Conservation (phyloP, 1,284 basidiomycete species). For the Rhodotorula sp. region DNA sequence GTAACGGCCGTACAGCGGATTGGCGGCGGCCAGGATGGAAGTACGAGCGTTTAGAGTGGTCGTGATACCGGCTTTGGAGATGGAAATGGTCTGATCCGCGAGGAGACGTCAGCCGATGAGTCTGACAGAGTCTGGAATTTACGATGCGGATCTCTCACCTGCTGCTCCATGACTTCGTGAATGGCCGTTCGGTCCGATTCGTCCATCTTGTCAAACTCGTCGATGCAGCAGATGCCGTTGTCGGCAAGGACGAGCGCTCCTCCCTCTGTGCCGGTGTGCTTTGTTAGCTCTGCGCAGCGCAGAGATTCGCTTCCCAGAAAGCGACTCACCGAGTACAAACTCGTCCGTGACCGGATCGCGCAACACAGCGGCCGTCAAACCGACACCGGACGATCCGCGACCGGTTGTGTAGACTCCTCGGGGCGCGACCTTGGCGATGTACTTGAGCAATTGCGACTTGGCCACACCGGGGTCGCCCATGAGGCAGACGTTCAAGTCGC, state of each 20-base stretch:
- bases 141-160: neutral
- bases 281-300: neutral
- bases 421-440: conserved; percentile 97
- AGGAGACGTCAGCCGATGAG: neutral
- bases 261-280: conserved; percentile 66
- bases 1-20: conserved; percentile 96
- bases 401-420: conserved; percentile 98
- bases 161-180: conserved; percentile 86
- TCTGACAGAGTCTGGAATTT: neutral
- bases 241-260: conserved; percentile 97
- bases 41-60: conserved; percentile 98
- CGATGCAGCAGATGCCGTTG: conserved; percentile 99
- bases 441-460: conserved; percentile 96
- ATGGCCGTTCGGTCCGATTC: conserved; percentile 96
- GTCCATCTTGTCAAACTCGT: conserved; percentile 99
- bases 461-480: conserved; percentile 99
- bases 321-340: conserved; percentile 84
- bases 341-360: conserved; percentile 98
- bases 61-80: conserved; percentile 98
- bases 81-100: conserved; percentile 76
- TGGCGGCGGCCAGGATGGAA: conserved; percentile 95
- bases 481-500: conserved; percentile 94
- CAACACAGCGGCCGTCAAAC: conserved; percentile 98
- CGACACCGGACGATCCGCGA: conserved; percentile 95
- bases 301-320: neutral